Conservation (phyloP, 768 basidiomycete species). For the Tylopilus rubrobrunneus region DNA sequence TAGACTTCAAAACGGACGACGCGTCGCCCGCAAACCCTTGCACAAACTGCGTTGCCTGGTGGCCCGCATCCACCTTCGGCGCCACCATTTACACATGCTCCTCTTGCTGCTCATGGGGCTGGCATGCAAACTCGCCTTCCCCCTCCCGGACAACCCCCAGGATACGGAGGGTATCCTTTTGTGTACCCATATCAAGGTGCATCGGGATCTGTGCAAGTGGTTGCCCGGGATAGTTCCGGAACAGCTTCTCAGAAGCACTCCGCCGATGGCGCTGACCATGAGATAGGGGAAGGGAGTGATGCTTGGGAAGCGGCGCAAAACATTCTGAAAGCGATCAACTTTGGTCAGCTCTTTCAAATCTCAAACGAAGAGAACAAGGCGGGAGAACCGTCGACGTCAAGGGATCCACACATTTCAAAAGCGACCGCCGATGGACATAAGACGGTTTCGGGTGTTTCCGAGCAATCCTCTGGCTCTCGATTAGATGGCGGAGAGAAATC, state of each 20-base stretch:
- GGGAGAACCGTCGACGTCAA: slow-evolving; percentile 10
- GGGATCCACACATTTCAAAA: background rate
- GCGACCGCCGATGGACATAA: background rate
- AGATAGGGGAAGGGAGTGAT: slow-evolving; percentile 45
- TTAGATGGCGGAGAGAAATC: slow-evolving; percentile 7
- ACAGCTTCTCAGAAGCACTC: slow-evolving; percentile 14
- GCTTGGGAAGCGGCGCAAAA: slow-evolving; percentile 77
- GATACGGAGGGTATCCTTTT: slow-evolving; percentile 39
- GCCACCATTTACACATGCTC: slow-evolving; percentile 61
- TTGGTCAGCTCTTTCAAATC: slow-evolving; percentile 48
- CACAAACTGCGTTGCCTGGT: slow-evolving; percentile 27
- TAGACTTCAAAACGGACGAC: slow-evolving; percentile 78
- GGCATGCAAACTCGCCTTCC: slow-evolving; percentile 34
- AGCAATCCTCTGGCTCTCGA: slow-evolving; percentile 4
- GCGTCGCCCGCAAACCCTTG: slow-evolving; percentile 64
- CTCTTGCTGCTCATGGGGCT: slow-evolving; percentile 34
- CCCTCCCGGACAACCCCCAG: slow-evolving; percentile 27
- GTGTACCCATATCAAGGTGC: slow-evolving; percentile 33
- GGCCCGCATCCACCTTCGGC: slow-evolving; percentile 26
- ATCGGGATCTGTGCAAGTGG: slow-evolving; percentile 2
- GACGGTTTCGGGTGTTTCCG: background rate
- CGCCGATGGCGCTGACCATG: slow-evolving; percentile 21
- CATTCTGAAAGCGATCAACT: slow-evolving; percentile 75
- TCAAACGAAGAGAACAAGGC: slow-evolving; percentile 26
- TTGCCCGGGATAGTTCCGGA: slow-evolving; percentile 1